Evolutionary conservation across 2,329 filamentous ascomycete genomes (phyloP), one percentile per base, ranked within the genome.

Genomic region (Trichoderma endophyticum): DNA sequence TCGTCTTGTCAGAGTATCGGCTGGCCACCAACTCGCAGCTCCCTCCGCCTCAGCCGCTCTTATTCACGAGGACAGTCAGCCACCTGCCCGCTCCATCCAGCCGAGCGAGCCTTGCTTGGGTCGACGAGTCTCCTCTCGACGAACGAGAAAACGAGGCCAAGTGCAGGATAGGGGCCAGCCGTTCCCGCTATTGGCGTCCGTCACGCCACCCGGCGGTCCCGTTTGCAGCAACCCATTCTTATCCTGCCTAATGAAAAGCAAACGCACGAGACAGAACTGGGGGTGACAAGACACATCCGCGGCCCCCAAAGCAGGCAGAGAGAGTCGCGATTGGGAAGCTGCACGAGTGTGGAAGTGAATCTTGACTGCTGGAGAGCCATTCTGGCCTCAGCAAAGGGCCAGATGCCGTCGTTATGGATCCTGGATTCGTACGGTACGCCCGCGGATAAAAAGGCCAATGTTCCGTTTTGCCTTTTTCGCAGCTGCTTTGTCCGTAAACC

Each of bases 181-280:
- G 57, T 64, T 57, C 6, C 70, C 56, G 70, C 63, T 54, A 63
- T 67, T 51, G 70, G 56, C 63, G 59, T 68, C 57, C 64, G 56
- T 68, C 57, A 63, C 67, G 71, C 71, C 71, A 72, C 71, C 66
- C 71, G 66, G 66, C 60, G 43, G 48, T 65, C 59, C 71, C 66
- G 71, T 65, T 61, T 66, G 71, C 68, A 65, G 60, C 71, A 67
- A 68, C 63, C 24, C 39, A 57, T 63, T 30, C 28, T 28, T 56
- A 66, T 69, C 21, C 51, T 71, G 66, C 57, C 15, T 48, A 36
- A 48, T 63, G 60, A 34, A 15, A 56, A 30, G 30, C 26, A 56
- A 54, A 43, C 39, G 60, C 59, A 70, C 59, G 48, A 65, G 63
- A 68, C 51, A 34, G 14, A 36, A 43, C 60, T 48, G 69, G 48